Percentiles rank a stretch among this genome's conserved stretches.
phyloP scores from a whole-genome alignment of 331 rosid genomes.

The Stylosanthes scabra region DNA sequence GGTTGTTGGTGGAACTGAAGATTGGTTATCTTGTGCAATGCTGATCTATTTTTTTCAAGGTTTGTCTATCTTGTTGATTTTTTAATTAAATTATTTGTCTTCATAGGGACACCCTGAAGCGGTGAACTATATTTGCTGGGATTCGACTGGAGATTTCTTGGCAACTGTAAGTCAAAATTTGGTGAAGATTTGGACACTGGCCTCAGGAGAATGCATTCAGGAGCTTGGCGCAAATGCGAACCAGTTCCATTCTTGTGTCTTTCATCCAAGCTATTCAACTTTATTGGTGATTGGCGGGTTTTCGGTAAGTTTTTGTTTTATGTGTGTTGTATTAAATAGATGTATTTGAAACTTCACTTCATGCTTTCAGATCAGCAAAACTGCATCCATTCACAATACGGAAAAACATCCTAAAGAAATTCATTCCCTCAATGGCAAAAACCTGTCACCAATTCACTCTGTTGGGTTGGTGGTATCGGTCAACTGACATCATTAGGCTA shows the following conservation, averaged over 20 bases:
- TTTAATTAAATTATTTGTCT: conserved; percentile 28
- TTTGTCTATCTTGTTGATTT: conserved; percentile 16
- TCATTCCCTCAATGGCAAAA: neutral
- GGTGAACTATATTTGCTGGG: conserved; percentile 63
- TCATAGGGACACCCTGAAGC: conserved; percentile 57
- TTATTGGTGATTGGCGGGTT: conserved; percentile 55
- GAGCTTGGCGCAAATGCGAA: conserved; percentile 47
- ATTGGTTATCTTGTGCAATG: conserved; percentile 18
- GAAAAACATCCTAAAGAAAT: conserved; percentile 11
- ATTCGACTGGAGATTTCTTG: conserved; percentile 47
- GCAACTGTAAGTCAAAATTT: conserved; percentile 57
- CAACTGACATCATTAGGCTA: neutral
- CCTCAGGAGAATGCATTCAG: conserved; percentile 57
- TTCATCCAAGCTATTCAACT: conserved; percentile 61
- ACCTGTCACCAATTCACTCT: neutral
- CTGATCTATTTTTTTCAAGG: neutral
- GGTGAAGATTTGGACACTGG: conserved; percentile 57
- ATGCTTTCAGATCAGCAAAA: neutral
- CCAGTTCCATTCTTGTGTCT: conserved; percentile 55
- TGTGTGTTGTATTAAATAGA: neutral
- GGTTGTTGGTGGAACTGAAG: conserved; percentile 10
- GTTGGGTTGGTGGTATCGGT: neutral
- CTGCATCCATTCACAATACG: neutral
- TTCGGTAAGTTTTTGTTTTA: conserved; percentile 46
- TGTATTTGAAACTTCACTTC: neutral